These are phyloP conservation scores for Sphenostylis stenocarpa DNA, from an alignment of 306 rosid genomes.

Conservation along the genomic window DNA sequence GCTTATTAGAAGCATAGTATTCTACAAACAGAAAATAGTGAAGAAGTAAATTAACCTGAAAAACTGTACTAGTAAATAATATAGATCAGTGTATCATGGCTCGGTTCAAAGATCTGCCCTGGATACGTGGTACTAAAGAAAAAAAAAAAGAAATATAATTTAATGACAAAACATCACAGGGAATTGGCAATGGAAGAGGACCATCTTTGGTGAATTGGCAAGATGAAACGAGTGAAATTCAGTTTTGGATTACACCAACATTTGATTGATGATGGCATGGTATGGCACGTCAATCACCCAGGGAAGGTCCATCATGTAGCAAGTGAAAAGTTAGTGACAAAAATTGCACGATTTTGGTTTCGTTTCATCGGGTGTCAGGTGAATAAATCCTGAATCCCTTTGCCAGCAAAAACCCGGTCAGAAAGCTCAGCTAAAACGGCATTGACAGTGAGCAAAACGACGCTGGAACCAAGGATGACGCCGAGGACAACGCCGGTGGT, in stretches of 20 bases:
- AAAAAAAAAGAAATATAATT: no score
- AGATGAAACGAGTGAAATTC: neutral
- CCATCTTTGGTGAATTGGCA: neutral
- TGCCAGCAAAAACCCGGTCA: conserved; percentile 67
- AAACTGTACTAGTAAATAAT: no score
- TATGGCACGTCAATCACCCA: neutral
- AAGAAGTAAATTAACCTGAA: no score
- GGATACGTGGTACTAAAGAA: no score
- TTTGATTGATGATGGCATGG: neutral
- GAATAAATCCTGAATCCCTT: conserved; percentile 87
- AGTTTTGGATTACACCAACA: neutral
- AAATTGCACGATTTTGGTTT: neutral
- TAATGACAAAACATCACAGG: neutral
- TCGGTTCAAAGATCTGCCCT: no score
- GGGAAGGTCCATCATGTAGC: neutral
- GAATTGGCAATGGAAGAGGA: neutral
- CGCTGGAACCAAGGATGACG: conserved; percentile 82
- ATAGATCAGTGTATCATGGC: no score
- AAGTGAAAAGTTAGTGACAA: neutral
- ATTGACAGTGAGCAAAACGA: conserved; percentile 85
- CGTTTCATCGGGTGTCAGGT: neutral
- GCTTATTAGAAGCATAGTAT: neutral
- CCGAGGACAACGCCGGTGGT: conserved; percentile 84
- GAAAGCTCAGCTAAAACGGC: conserved; percentile 80
- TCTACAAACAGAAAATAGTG: neutral